These are phyloP conservation scores for Acanthamoeba healyi DNA, from an alignment of 208 protist genomes.

Conservation along the genomic window DNA sequence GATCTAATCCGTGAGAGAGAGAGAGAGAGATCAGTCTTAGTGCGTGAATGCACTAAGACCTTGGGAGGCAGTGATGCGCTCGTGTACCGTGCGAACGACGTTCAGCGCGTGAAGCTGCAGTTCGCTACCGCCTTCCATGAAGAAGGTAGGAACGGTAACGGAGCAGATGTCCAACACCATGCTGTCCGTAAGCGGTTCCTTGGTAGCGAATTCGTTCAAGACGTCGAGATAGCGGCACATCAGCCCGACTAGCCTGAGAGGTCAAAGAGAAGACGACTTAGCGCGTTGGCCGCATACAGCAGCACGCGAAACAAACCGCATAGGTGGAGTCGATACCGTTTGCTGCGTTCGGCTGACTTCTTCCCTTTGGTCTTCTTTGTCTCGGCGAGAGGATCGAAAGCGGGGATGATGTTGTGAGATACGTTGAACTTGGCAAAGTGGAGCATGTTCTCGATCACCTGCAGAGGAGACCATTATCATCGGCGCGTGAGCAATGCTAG, in stretches of 20 bases:
- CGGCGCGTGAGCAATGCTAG: too few species aligned
- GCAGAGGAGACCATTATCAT: too few species aligned
- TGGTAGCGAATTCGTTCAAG: slow-evolving; percentile 26
- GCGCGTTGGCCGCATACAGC: too few species aligned
- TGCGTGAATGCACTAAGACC: too few species aligned
- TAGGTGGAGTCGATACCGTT: too few species aligned
- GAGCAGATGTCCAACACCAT: slow-evolving; percentile 60
- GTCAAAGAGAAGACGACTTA: too few species aligned
- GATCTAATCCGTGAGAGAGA: too few species aligned
- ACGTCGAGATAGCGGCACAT: slow-evolving; percentile 22
- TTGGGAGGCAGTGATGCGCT: too few species aligned
- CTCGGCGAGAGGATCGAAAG: slow-evolving; percentile 13
- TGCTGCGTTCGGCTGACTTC: slow-evolving; percentile 14
- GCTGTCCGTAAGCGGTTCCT: slow-evolving; percentile 37
- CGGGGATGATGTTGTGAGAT: slow-evolving; percentile 52
- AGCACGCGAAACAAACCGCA: too few species aligned
- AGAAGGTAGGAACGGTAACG: slow-evolving; percentile 34
- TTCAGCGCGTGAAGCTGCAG: slow-evolving; percentile 59
- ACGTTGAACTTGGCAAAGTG: slow-evolving; percentile 55
- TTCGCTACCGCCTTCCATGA: slow-evolving; percentile 62
- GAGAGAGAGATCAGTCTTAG: too few species aligned
- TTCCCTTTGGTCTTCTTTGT: slow-evolving; percentile 13
- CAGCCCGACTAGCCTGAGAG: background rate
- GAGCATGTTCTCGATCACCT: slow-evolving; percentile 61
- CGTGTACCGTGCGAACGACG: slow-evolving; percentile 42